Evolutionary conservation across 805 yeast species (phyloP), one percentile per base, ranked within the genome.

Genomic region (Monosporozyma servazzii): DNA sequence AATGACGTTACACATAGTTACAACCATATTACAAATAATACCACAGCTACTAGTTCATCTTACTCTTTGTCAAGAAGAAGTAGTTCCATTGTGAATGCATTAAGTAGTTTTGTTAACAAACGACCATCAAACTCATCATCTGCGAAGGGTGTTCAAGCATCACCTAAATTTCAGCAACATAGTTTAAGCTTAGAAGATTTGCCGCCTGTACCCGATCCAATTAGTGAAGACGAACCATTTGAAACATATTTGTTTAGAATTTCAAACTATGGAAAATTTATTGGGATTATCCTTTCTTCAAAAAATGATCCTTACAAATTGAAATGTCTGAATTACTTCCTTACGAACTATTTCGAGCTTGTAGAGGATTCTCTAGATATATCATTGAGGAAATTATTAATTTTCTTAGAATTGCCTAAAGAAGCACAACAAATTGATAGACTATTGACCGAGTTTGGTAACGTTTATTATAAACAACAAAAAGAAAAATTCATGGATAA

Each of bases 361-460:
- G 44, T 57, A 2, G 70, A 69, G 25, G 78, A 77, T 54, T 86
- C 93, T 0, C 58, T 86, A 17, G 93, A 86, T 58, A 69, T 86
- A 53, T 74, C 90, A 0, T 64, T 86, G 48, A 68, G 90, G 42
- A 77, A 76, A 56, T 74, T 85, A 48, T 64, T 86, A 42, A 72
- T 80, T 70, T 67, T 74, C 47, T 74, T 80, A 51, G 79, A 79
- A 50, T 67, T 86, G 25, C 93, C 93, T 0, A 75, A 73, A 54
- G 93, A 86, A 59, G 71, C 88, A 0, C 91, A 85, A 61, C 90
- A 86, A 60, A 85, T 86, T 48, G 91, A 86, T 58, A 70, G 89
- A 46, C 74, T 83, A 3, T 67, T 86, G 41, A 78, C 76, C 49
- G 75, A 75, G 31, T 82, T 86, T 64, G 76, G 86, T 9, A 61